A percentile compares a stretch with the other conserved stretches of the same genome.
phyloP scores from a whole-genome alignment of 1,284 basidiomycete species.

The Vanrija pseudolonga region DNA sequence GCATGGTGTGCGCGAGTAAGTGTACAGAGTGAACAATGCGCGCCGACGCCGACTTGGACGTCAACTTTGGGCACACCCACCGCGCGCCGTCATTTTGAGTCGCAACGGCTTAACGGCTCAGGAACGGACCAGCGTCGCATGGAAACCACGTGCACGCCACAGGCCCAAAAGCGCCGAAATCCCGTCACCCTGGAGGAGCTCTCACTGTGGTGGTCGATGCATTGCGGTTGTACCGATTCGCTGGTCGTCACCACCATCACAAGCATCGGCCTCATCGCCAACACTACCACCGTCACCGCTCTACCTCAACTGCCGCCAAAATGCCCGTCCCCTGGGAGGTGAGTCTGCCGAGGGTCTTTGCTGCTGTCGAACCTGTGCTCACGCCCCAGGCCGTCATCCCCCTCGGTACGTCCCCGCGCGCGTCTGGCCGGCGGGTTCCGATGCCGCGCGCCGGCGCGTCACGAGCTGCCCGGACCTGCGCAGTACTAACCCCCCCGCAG shows the following conservation, averaged over 20 bases:
- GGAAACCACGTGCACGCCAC: slow-evolving; percentile 4
- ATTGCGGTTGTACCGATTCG: slow-evolving; percentile 1
- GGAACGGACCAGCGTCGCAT: not conserved
- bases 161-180: slow-evolving; percentile 1
- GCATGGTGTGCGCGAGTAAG: slow-evolving; percentile 20
- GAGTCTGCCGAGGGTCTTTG: slow-evolving; percentile 4
- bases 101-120: too few species aligned
- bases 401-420: slow-evolving; percentile 61
- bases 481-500: slow-evolving; percentile 50
- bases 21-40: not conserved
- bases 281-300: not conserved
- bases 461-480: not conserved
- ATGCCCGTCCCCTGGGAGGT: slow-evolving; percentile 91
- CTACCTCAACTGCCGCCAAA: slow-evolving; percentile 4
- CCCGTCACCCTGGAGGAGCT: not conserved
- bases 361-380: not conserved
- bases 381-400: slow-evolving; percentile 69
- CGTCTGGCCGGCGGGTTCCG: not conserved
- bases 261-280: not conserved
- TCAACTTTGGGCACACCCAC: not conserved
- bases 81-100: too few species aligned
- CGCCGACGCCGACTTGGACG: not conserved
- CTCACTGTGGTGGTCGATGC: not conserved
- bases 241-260: not conserved
- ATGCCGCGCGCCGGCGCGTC: not conserved